Evolutionary conservation across 2,329 filamentous ascomycete species (phyloP).

Genomic region (Verticillium dahliae): DNA sequence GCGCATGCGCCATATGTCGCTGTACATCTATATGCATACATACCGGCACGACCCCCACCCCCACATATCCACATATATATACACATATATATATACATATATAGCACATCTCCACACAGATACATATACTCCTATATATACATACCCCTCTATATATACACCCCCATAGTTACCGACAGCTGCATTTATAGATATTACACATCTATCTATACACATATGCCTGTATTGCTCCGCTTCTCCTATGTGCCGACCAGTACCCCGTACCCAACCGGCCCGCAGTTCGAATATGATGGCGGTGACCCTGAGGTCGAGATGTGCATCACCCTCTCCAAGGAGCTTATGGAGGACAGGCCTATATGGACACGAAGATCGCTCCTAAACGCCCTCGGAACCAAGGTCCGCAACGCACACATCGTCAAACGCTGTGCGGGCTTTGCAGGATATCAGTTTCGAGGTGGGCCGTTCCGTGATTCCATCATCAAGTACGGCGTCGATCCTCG

Average conservation of each 20-base stretch:
- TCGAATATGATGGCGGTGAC: slow-evolving; percentile 53
- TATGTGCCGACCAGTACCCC: slow-evolving; percentile 55
- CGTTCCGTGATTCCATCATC: slow-evolving; percentile 84
- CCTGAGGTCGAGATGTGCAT: slow-evolving; percentile 59
- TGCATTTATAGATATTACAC: no score
- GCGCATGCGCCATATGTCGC: no score
- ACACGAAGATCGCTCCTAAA: slow-evolving; percentile 79
- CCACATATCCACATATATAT: no score
- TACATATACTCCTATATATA: no score
- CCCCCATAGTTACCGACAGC: no score
- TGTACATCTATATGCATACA: no score
- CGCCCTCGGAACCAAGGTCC: slow-evolving; percentile 47
- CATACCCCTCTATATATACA: no score
- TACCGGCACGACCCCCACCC: no score
- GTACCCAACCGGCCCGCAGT: slow-evolving; percentile 54
- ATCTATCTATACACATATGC: no score
- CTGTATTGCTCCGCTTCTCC: slow-evolving; percentile 52
- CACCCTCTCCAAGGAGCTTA: slow-evolving; percentile 53
- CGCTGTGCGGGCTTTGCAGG: slow-evolving; percentile 76
- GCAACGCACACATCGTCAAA: slow-evolving; percentile 55
- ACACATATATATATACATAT: no score
- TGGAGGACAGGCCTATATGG: slow-evolving; percentile 75
- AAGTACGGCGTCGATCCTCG: slow-evolving; percentile 84
- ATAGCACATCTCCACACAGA: no score
- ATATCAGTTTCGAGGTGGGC: slow-evolving; percentile 88